Conservation (phyloP, 73 alveolate species). For the Blepharisma japonicum region DNA sequence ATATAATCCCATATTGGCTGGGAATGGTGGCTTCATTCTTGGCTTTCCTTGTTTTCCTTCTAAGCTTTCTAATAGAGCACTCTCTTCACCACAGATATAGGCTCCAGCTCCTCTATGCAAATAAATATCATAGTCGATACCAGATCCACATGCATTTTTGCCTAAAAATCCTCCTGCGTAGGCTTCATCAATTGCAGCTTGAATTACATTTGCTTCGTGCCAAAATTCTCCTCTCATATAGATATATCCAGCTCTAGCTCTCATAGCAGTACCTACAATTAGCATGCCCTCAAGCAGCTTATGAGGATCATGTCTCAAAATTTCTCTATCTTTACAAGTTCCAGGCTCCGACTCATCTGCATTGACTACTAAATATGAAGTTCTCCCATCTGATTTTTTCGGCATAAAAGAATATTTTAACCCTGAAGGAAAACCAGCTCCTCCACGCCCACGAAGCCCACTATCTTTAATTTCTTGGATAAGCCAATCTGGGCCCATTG, state of each 20-base stretch:
- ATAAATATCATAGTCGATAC: slow-evolving; percentile 62
- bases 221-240: slow-evolving; percentile 73
- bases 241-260: slow-evolving; percentile 75
- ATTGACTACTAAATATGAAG: slow-evolving; percentile 62
- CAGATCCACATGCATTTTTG: slow-evolving; percentile 72
- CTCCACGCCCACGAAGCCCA: slow-evolving; percentile 90
- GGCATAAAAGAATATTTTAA: slow-evolving; percentile 88
- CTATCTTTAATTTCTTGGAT: slow-evolving; percentile 80
- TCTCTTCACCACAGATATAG: slow-evolving; percentile 88
- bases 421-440: slow-evolving; percentile 92
- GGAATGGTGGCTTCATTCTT: slow-evolving; percentile 91
- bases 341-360: slow-evolving; percentile 84
- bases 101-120: slow-evolving; percentile 88
- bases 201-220: slow-evolving; percentile 61
- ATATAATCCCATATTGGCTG: slow-evolving; percentile 89
- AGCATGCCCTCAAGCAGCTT: slow-evolving; percentile 67
- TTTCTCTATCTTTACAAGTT: slow-evolving; percentile 75
- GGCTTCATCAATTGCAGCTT: slow-evolving; percentile 70
- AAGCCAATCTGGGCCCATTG: slow-evolving; percentile 89
- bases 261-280: slow-evolving; percentile 64
- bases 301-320: slow-evolving; percentile 65
- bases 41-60: slow-evolving; percentile 91
- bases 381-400: slow-evolving; percentile 83
- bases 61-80: slow-evolving; percentile 76
- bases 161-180: slow-evolving; percentile 62